Conservation (phyloP, 371 early-diverging fungal genomes). For the Syncephalastrum sp. region DNA sequence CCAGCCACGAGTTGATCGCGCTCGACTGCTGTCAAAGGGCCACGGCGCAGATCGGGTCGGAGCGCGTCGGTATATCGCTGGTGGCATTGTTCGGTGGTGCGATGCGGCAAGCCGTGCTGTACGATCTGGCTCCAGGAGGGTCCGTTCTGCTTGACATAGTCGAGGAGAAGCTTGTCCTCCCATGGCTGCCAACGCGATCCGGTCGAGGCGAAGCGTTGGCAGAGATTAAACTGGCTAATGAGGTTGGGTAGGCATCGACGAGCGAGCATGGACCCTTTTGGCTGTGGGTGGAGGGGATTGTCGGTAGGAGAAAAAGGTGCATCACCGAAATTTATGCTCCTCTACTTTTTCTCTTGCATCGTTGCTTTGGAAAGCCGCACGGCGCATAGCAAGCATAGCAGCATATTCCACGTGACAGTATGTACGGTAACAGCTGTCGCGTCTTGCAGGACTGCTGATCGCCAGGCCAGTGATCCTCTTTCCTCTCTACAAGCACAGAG, state of each 20-base stretch:
- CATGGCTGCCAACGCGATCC: slow-evolving; percentile 28
- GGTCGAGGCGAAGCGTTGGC: slow-evolving; percentile 47
- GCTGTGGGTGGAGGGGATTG: too few species aligned
- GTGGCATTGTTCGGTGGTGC: slow-evolving; percentile 19
- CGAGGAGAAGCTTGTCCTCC: slow-evolving; percentile 35
- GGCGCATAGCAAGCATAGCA: too few species aligned
- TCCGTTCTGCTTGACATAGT: slow-evolving; percentile 36
- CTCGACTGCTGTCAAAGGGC: slow-evolving; percentile 30
- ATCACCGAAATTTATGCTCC: too few species aligned
- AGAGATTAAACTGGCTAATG: slow-evolving; percentile 68
- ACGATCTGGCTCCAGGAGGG: slow-evolving; percentile 25
- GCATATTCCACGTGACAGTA: too few species aligned
- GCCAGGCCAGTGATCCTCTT: too few species aligned
- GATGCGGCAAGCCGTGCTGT: slow-evolving; percentile 39
- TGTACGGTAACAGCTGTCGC: too few species aligned
- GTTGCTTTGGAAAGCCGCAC: too few species aligned
- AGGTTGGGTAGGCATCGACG: slow-evolving; percentile 84
- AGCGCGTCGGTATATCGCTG: slow-evolving; percentile 26
- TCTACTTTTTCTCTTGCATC: too few species aligned
- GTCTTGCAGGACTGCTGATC: too few species aligned
- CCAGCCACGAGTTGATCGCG: slow-evolving; percentile 15
- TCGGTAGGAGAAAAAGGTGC: too few species aligned
- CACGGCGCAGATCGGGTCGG: slow-evolving; percentile 20
- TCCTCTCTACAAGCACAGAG: too few species aligned
- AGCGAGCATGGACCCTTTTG: too few species aligned